phyloP scores from a whole-genome alignment of 2,329 filamentous ascomycete species.

The Phaeophleospora eucalypticola region DNA sequence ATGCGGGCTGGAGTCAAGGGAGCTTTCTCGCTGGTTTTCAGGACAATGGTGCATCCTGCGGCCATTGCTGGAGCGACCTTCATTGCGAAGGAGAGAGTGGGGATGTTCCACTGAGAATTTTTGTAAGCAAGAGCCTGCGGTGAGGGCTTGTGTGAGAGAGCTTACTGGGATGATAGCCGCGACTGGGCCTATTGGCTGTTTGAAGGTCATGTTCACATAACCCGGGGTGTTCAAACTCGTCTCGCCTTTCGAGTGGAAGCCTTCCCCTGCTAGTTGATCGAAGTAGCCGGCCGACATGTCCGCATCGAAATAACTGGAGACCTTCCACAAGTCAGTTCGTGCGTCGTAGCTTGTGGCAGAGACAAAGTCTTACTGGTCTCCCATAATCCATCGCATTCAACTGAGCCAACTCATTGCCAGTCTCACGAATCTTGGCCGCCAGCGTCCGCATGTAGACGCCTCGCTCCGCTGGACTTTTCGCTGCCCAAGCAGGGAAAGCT shows the following conservation, averaged over 20 bases:
- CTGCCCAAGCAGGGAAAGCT: conserved; percentile 61
- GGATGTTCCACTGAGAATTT: conserved; percentile 87
- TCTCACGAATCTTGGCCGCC: conserved; percentile 40
- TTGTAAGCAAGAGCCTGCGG: too few species aligned
- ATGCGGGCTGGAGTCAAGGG: conserved; percentile 42
- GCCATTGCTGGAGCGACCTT: conserved; percentile 66
- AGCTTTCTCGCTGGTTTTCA: conserved; percentile 55
- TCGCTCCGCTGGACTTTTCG: conserved; percentile 38
- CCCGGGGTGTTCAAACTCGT: conserved; percentile 49
- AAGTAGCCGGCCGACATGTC: conserved; percentile 35
- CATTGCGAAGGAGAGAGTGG: conserved; percentile 70
- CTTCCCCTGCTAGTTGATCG: conserved; percentile 44
- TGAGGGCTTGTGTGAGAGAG: too few species aligned
- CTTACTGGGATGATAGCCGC: conserved; percentile 68
- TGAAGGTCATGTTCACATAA: conserved; percentile 39
- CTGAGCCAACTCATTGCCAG: conserved; percentile 42
- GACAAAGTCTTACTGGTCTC: conserved; percentile 34
- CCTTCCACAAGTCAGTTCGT: conserved; percentile 6
- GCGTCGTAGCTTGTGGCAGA: not conserved
- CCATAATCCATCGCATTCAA: conserved; percentile 48
- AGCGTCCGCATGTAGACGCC: conserved; percentile 45
- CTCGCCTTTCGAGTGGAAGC: conserved; percentile 40
- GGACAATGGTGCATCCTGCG: conserved; percentile 36
- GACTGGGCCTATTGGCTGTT: conserved; percentile 29
- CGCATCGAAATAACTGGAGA: conserved; percentile 37